Percentiles rank a stretch among this genome's conserved stretches.
These are phyloP conservation scores for Graphium sp. DNA, from an alignment of 2,329 filamentous ascomycete species.

Conservation along the genomic window DNA sequence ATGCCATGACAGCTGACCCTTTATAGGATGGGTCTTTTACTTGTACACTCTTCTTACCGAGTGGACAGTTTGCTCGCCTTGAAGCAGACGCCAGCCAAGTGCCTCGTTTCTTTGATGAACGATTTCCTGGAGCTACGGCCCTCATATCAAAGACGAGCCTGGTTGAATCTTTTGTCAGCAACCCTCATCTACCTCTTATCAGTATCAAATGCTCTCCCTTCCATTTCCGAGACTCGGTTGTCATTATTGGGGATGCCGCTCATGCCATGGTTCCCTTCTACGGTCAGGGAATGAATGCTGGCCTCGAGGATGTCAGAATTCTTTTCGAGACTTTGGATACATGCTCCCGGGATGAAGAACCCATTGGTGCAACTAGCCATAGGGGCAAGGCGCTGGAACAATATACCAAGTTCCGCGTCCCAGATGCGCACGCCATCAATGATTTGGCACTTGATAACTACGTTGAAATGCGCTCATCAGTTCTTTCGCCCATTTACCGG, in stretches of 20 bases:
- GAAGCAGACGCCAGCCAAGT: conserved; percentile 44
- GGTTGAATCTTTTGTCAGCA: conserved; percentile 55
- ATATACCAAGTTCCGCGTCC: conserved; percentile 58
- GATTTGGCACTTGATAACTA: conserved; percentile 86
- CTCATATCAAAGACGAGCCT: conserved; percentile 54
- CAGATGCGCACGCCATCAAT: conserved; percentile 80
- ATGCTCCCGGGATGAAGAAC: conserved; percentile 29
- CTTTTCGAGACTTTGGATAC: conserved; percentile 71
- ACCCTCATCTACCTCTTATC: conserved; percentile 85
- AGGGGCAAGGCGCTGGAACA: conserved; percentile 48
- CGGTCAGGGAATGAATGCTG: conserved; percentile 94
- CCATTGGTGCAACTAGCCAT: conserved; percentile 24
- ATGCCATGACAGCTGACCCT: too few species aligned
- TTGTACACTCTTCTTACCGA: conserved; percentile 80
- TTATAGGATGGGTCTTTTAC: conserved; percentile 74
- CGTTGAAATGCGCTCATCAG: conserved; percentile 78
- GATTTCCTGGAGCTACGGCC: conserved; percentile 75
- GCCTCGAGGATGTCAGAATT: conserved; percentile 81
- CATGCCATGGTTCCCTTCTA: conserved; percentile 99
- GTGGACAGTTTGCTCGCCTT: conserved; percentile 49
- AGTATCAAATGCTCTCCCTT: conserved; percentile 86
- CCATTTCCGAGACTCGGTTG: conserved; percentile 59
- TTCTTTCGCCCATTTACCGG: conserved; percentile 61
- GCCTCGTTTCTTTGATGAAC: conserved; percentile 56
- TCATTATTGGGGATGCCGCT: conserved; percentile 84